Percentiles rank a stretch among this genome's conserved stretches.
phyloP scores from a whole-genome alignment of 73 alveolate species.

The Urostyla sp. region DNA sequence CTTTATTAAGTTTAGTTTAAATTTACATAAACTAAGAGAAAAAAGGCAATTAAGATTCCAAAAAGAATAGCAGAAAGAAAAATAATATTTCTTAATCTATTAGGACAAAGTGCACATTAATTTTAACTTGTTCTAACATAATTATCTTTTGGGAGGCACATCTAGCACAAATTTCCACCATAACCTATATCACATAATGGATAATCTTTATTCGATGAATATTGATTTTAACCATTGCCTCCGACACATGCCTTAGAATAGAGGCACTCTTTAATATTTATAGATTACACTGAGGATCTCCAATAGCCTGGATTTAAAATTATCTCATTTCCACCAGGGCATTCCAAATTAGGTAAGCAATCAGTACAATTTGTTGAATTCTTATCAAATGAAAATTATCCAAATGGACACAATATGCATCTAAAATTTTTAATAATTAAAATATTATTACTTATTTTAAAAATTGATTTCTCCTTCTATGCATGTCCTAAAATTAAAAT shows the following conservation, averaged over 20 bases:
- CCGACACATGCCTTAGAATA: slow-evolving; percentile 18
- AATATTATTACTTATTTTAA: slow-evolving; percentile 1
- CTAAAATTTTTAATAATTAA: not conserved
- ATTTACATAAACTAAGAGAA: no score
- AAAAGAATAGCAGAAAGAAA: no score
- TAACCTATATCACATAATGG: not conserved
- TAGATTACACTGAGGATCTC: slow-evolving; percentile 13
- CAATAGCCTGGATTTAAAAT: slow-evolving; percentile 44
- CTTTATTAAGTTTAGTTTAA: no score
- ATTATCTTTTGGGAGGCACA: no score
- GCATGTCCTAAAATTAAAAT: slow-evolving; percentile 6
- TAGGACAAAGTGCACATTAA: no score
- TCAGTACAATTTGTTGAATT: not conserved
- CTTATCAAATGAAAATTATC: not conserved
- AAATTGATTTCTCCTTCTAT: slow-evolving; percentile 3
- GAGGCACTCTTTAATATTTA: not conserved
- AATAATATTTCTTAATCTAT: no score
- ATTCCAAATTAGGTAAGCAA: slow-evolving; percentile 18
- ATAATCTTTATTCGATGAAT: not conserved
- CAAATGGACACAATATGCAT: slow-evolving; percentile 19
- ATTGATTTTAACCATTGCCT: not conserved
- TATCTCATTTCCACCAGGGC: slow-evolving; percentile 46
- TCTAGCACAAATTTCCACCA: not conserved
- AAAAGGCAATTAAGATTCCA: no score
- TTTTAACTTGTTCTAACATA: no score